These are phyloP conservation scores for Aureobasidium sp. DNA, from an alignment of 2,329 filamentous ascomycete species.

Conservation along the genomic window DNA sequence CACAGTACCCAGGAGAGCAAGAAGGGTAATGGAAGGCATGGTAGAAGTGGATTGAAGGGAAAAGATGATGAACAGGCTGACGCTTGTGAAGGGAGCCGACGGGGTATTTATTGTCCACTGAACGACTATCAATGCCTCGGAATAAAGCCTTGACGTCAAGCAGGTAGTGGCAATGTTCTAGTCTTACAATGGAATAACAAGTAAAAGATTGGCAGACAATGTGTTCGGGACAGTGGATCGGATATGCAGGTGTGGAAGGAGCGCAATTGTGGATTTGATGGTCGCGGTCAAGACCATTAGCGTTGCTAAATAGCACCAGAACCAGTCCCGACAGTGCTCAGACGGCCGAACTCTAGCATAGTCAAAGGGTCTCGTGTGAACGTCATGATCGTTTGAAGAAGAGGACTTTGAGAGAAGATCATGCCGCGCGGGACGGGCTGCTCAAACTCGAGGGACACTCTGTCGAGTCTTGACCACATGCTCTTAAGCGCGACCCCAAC, in stretches of 20 bases:
- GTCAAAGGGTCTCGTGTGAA: not conserved
- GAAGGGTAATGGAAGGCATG: constrained; percentile 9
- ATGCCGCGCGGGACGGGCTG: not conserved
- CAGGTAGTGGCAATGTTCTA: not conserved
- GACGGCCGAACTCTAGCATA: constrained; percentile 5
- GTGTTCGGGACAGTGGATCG: not conserved
- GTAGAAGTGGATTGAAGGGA: not conserved
- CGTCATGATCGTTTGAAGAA: not conserved
- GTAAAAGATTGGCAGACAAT: not conserved
- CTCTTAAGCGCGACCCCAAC: not conserved
- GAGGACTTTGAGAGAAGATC: not conserved
- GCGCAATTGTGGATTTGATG: not conserved
- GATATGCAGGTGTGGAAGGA: constrained; percentile 9
- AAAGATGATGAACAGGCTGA: not conserved
- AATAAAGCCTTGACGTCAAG: constrained; percentile 7
- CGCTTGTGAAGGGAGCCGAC: not conserved
- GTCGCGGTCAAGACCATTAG: not conserved
- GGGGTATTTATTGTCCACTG: constrained; percentile 4
- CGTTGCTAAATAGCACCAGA: not conserved
- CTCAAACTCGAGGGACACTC: not conserved
- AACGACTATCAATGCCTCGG: not conserved
- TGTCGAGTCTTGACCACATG: constrained; percentile 2
- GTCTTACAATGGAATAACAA: not conserved
- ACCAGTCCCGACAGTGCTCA: not conserved
- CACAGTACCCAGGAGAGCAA: constrained; percentile 15